Base-by-base conservation (phyloP, 2,329 filamentous ascomycete species). In the Cyclaneusma minus region DNA sequence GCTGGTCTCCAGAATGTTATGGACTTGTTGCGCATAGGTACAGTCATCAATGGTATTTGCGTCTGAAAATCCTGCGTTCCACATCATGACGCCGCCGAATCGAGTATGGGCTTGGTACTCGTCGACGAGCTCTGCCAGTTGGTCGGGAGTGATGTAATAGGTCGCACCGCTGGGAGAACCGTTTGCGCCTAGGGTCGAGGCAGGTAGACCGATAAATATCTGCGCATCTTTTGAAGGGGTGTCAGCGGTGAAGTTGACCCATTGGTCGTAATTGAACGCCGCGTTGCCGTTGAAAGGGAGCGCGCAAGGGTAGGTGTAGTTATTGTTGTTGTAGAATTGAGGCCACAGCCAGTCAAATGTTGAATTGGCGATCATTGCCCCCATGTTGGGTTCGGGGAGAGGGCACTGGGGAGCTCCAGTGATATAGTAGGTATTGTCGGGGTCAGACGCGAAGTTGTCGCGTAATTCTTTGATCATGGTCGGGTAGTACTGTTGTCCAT, bases 371-470 rank as follows among this genome's bases (percentile, higher is more conserved):
- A 60, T 48, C 12, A 53, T 45, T 8, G 36, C 36, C 13, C 49
- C 47, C 44, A 59, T 52, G 31, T 58, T 53, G 2, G 46, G 48
- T 27, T 60, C 57, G 1, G 57, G 56, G n/a, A 58, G 45, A 2
- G 50, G 44, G 30, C 57, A 61, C 29, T 60, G 57, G 0, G 57
- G 57, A 4, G 56, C 54, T 4, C 53, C 56, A n/a, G 54, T 55
- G 34, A 68, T 56, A 35, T 60, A 55, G 34, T 56, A 60, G 6
- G 37, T 40, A 23, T 49, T 45, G 13, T 35, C 32, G 6, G 46
- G 23, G 29, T 55, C 51, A 1, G 40, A 36, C 6, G 37, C 42
- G 28, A 55, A 54, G 30, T 42, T 45, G 9, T 29, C 30, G 20
- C 35, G 42, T 15, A 45, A 37, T 12, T 31, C 37, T 6, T 32